Base-by-base conservation (phyloP, 2,329 filamentous ascomycete species). In the Rutstroemia sp. region DNA sequence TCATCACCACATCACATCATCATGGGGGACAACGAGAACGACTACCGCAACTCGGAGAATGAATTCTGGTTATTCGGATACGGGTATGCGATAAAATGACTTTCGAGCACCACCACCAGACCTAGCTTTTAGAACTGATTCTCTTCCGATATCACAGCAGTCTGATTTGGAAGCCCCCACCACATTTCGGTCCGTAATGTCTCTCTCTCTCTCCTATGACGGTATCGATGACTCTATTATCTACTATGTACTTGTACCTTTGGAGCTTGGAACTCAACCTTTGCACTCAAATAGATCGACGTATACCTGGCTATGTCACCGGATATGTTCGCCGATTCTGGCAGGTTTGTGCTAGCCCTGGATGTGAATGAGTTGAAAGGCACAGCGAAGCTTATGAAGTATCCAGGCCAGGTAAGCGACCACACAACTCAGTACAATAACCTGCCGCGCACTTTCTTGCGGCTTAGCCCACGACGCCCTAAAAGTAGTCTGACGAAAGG, bases 1-100 rank as follows among this genome's bases (percentile, higher is more conserved):
- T 25, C 16, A 50, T 18, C 5, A 23, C 4, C 16, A 25, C 21
- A 21, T 30, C 2, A 1, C 23, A 42, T 12, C 6, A 53, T 6
- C 12, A 54, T 54, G 52, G 45, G 52, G 16, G 34, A 39, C 23
- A 42, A 39, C 14, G 23, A 12, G 10, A n/a, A 12, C 14, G 27
- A 59, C 5, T 46, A 58, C 45, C 25, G 16, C 51, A 56, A 51
- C n/a, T 37, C 58, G 30, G 56, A 59, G 3, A 49, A 50, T 3
- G 89, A 95, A 69, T 91, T 97, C 67, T 99, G 94, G 94, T 78
- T 99, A 47, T 97, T 96, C 72, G 94, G 94, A 60, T 99, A 97
- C 69, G 94, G 92, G 92, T 96, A 77, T n/a, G 16, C 7, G 16
- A 42, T 2, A 16, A n/a, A 42, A 7, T n/a, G 9, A 42, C 39